phyloP scores from a whole-genome alignment of 495 filamentous ascomycete species.

The Penicillium goetzii region DNA sequence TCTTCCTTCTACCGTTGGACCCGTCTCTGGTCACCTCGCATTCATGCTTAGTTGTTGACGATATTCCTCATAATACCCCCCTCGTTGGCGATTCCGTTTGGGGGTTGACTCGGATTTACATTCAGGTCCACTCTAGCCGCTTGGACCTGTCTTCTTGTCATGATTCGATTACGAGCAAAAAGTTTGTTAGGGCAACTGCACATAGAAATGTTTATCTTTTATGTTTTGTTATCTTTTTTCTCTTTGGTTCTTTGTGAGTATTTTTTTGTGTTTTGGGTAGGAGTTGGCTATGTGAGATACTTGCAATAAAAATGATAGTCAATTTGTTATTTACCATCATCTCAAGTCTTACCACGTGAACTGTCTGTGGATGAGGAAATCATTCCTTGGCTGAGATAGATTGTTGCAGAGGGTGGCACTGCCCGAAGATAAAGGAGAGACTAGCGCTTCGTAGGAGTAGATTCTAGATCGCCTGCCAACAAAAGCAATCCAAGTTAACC shows the following conservation, averaged over 20 bases:
- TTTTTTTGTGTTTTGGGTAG: no score
- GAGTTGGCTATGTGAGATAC: no score
- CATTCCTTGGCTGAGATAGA: no score
- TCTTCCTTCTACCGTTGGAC: not conserved
- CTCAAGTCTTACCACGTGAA: no score
- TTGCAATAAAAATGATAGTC: not conserved
- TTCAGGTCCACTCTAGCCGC: constrained; percentile 8
- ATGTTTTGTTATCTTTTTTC: not conserved
- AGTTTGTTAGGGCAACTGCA: constrained; percentile 32
- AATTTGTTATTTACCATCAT: not conserved
- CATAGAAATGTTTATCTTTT: constrained; percentile 22
- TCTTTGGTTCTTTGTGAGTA: no score
- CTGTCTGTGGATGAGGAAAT: no score
- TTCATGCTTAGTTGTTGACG: constrained; percentile 17
- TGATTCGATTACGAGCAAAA: constrained; percentile 32
- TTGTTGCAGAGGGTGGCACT: no score
- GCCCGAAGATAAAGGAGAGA: no score
- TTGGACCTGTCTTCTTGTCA: constrained; percentile 24
- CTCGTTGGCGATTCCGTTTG: constrained; percentile 25
- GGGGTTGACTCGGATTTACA: constrained; percentile 19
- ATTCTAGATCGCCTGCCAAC: no score
- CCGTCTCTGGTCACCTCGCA: not conserved
- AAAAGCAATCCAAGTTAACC: no score
- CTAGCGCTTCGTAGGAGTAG: no score
- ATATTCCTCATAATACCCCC: constrained; percentile 30